Conservation (phyloP, 148 eudicot species). For the Suaeda aralocaspica region DNA sequence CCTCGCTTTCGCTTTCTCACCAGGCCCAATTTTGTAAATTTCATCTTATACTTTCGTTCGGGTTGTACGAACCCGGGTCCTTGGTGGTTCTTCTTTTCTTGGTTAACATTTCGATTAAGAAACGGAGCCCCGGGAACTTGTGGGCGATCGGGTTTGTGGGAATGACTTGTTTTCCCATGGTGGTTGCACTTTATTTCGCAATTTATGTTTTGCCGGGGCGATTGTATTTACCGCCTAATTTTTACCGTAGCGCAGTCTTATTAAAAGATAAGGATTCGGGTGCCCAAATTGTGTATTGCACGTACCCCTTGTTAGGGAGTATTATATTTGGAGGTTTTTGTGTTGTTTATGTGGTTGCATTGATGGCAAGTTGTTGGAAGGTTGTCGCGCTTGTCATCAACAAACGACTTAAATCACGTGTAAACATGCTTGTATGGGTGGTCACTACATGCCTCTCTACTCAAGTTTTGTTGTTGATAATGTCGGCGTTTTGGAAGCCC, state of each 20-base stretch:
- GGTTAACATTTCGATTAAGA: constrained; percentile 45
- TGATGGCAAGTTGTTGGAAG: constrained; percentile 51
- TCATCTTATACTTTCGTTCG: constrained; percentile 56
- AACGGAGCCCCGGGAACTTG: constrained; percentile 24
- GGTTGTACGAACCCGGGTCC: constrained; percentile 63
- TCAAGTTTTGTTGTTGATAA: constrained; percentile 35
- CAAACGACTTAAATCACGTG: constrained; percentile 40
- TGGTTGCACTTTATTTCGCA: constrained; percentile 25
- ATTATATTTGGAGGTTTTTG: constrained; percentile 40
- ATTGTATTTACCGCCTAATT: constrained; percentile 21
- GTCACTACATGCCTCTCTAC: constrained; percentile 35
- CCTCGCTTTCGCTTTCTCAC: constrained; percentile 19
- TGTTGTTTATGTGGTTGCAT: constrained; percentile 28
- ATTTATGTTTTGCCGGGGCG: constrained; percentile 25
- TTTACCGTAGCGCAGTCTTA: constrained; percentile 27
- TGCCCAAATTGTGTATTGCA: constrained; percentile 34
- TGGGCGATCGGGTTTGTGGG: constrained; percentile 34
- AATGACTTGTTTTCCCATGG: constrained; percentile 34
- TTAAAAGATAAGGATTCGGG: constrained; percentile 14
- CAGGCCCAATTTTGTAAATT: constrained; percentile 43
- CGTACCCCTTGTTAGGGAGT: constrained; percentile 45
- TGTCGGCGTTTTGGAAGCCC: constrained; percentile 47
- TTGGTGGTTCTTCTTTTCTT: constrained; percentile 50
- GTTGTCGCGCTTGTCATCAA: constrained; percentile 57
- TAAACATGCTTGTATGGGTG: constrained; percentile 34